Evolutionary conservation across 2,329 filamentous ascomycete genomes (phyloP).

Genomic region (Diaporthe sp.): DNA sequence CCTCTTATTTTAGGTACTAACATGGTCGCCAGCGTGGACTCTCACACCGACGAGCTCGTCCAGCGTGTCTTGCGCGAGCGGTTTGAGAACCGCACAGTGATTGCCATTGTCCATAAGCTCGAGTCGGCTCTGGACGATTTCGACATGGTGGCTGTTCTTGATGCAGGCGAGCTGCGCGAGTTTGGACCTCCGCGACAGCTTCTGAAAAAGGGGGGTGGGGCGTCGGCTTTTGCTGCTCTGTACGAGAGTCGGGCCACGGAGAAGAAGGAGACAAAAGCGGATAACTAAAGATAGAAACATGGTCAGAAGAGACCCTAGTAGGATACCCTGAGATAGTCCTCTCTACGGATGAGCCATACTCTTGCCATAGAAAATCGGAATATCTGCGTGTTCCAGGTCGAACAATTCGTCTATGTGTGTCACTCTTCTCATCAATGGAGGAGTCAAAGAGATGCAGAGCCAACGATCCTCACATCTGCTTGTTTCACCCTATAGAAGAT

Average conservation of each 20-base stretch:
- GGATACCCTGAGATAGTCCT: neutral
- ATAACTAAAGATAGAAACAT: neutral
- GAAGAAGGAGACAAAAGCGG: neutral
- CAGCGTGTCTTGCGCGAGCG: slow-evolving; percentile 14
- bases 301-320: neutral
- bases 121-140: neutral
- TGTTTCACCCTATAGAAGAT: neutral
- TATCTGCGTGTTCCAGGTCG: too few relatives aligned
- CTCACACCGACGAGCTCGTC: slow-evolving; percentile 6
- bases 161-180: slow-evolving; percentile 2
- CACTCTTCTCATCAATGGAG: too few relatives aligned
- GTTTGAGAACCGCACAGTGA: slow-evolving; percentile 11
- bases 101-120: slow-evolving; percentile 14
- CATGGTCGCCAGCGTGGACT: slow-evolving; percentile 4
- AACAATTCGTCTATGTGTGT: too few relatives aligned
- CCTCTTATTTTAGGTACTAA: neutral
- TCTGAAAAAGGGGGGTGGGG: neutral
- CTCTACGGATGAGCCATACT: neutral
- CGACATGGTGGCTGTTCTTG: slow-evolving; percentile 15
- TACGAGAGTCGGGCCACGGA: neutral
- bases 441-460: too few relatives aligned
- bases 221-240: slow-evolving; percentile 8
- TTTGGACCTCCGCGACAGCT: slow-evolving; percentile 1
- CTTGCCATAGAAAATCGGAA: too few relatives aligned
- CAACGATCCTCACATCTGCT: too few relatives aligned